A percentile compares a stretch with the other conserved stretches of the same genome.
Evolutionary conservation across 257 asterid species (phyloP).

Genomic region (Lavandula angustifolia): DNA sequence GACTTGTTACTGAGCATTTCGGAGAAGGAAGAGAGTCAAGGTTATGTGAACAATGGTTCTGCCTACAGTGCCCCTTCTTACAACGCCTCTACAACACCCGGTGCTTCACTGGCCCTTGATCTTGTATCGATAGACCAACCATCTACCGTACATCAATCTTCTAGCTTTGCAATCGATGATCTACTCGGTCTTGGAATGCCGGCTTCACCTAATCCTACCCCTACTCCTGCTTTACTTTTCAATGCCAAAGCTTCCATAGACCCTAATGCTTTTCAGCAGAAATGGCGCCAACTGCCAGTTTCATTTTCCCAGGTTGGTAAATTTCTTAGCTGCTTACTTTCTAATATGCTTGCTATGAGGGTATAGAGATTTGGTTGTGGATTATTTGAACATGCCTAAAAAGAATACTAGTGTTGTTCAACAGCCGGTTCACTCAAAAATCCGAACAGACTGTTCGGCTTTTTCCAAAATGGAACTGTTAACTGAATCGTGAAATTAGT

Average conservation of each 20-base stretch:
- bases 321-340: slow-evolving; percentile 18
- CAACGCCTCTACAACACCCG: slow-evolving; percentile 46
- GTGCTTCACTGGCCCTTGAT: slow-evolving; percentile 51
- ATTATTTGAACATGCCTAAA: neutral
- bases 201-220: slow-evolving; percentile 40
- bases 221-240: slow-evolving; percentile 64
- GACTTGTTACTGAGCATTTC: slow-evolving; percentile 82
- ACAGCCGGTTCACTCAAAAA: no score
- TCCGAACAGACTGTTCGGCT: no score
- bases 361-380: slow-evolving; percentile 3
- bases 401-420: neutral
- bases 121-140: slow-evolving; percentile 75
- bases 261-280: slow-evolving; percentile 83
- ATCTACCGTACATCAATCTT: slow-evolving; percentile 43
- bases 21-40: slow-evolving; percentile 77
- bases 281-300: slow-evolving; percentile 88
- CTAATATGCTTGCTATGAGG: neutral
- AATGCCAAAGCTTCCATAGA: slow-evolving; percentile 72
- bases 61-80: slow-evolving; percentile 75
- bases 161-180: slow-evolving; percentile 82
- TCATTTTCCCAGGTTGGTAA: slow-evolving; percentile 62
- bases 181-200: slow-evolving; percentile 82
- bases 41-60: slow-evolving; percentile 61
- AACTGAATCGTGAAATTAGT: no score
- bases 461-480: no score